Evolutionary conservation across 345 rosid species (phyloP).

Genomic region (Pugionium dolabratum): DNA sequence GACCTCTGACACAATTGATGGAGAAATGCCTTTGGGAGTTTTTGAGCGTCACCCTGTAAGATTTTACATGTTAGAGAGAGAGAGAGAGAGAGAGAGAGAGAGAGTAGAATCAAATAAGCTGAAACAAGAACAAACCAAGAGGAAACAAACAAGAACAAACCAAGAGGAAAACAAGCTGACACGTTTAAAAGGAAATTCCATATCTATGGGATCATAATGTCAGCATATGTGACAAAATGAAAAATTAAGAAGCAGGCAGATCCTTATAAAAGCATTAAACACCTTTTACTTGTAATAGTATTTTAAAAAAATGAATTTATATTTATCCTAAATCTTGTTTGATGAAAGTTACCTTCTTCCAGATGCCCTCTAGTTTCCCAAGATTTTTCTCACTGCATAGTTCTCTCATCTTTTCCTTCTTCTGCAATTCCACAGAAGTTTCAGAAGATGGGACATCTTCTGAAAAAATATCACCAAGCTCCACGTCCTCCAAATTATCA

Average conservation of each 20-base stretch:
- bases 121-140: neutral
- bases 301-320: neutral
- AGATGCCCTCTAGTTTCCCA: constrained; percentile 76
- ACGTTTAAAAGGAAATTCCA: neutral
- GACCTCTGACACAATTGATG: constrained; percentile 90
- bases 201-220: constrained; percentile 17
- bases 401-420: constrained; percentile 66
- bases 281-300: neutral
- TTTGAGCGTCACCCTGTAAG: constrained; percentile 73
- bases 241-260: constrained; percentile 14
- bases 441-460: constrained; percentile 54
- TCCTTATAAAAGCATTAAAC: neutral
- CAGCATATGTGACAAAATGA: constrained; percentile 26
- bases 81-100: neutral
- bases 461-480: constrained; percentile 66
- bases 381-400: constrained; percentile 61
- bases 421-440: constrained; percentile 53
- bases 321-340: constrained; percentile 6
- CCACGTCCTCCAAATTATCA: constrained; percentile 54
- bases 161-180: constrained; percentile 18
- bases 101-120: constrained; percentile 3
- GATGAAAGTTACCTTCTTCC: constrained; percentile 76
- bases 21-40: constrained; percentile 81
- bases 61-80: constrained; percentile 5
- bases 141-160: neutral